Evolutionary conservation across 306 rosid species (phyloP).

Genomic region (Biancaea sappan): DNA sequence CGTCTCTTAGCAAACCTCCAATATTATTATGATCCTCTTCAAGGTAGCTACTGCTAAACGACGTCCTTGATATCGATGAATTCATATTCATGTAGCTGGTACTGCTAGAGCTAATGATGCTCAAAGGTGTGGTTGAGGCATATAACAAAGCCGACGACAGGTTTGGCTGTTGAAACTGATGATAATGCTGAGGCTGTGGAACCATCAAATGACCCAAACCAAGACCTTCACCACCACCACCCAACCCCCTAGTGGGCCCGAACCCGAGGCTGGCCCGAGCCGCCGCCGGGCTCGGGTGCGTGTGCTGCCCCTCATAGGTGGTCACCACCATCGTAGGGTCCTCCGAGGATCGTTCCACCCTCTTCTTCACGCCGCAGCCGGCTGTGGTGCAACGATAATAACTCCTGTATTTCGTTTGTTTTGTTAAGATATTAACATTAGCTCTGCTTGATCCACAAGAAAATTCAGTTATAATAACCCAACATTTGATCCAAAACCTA

Average conservation of each 20-base stretch:
- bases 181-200: conserved; percentile 31
- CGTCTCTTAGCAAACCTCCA: conserved; percentile 49
- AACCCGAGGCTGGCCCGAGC: conserved; percentile 56
- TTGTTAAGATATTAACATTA: background rate
- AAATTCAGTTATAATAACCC: background rate
- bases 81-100: background rate
- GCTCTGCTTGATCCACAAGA: conserved; percentile 26
- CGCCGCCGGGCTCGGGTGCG: conserved; percentile 59
- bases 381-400: conserved; percentile 89
- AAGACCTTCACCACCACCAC: background rate
- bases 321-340: conserved; percentile 73
- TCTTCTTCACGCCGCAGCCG: conserved; percentile 81
- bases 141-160: conserved; percentile 38
- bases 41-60: conserved; percentile 30
- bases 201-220: conserved; percentile 12
- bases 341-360: conserved; percentile 78
- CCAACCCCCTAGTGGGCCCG: too few relatives aligned
- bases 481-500: background rate
- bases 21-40: conserved; percentile 13
- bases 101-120: conserved; percentile 24
- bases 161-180: conserved; percentile 25
- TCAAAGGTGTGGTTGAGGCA: conserved; percentile 42
- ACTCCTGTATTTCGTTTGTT: conserved; percentile 50
- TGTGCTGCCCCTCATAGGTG: conserved; percentile 94
- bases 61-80: background rate